phyloP scores from a whole-genome alignment of 2,329 filamentous ascomycete species.

The Chaetomiaceae sp. region DNA sequence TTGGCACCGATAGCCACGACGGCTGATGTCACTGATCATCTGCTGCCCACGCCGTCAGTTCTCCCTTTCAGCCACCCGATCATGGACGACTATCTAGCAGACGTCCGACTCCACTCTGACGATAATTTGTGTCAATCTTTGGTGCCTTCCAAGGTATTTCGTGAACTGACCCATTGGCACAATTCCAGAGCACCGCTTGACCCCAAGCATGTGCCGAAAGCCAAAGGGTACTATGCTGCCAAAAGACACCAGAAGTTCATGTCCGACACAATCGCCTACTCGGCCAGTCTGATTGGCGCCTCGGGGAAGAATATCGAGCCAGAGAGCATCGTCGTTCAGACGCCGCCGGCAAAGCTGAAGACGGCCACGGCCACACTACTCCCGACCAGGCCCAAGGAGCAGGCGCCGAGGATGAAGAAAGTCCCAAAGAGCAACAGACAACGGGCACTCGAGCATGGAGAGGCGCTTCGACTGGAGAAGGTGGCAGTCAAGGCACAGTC shows the following conservation, averaged over 20 bases:
- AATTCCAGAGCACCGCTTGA: background rate
- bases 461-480: background rate
- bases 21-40: too few relatives aligned
- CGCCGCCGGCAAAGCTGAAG: background rate
- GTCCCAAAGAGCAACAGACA: background rate
- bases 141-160: background rate
- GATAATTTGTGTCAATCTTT: background rate
- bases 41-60: background rate
- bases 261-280: constrained; percentile 2
- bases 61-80: constrained; percentile 1
- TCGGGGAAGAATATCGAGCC: constrained; percentile 1
- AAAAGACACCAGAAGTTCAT: constrained; percentile 2
- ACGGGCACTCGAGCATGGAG: background rate
- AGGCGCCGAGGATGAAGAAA: background rate
- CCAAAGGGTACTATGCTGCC: background rate
- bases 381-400: background rate
- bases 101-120: background rate
- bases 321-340: background rate
- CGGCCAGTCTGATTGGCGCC: background rate
- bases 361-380: background rate
- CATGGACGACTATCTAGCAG: background rate
- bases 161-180: background rate
- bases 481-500: background rate
- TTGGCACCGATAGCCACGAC: background rate
- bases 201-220: background rate